Conservation (phyloP, 1,284 basidiomycete genomes). For the Heimioporus retisporus region DNA sequence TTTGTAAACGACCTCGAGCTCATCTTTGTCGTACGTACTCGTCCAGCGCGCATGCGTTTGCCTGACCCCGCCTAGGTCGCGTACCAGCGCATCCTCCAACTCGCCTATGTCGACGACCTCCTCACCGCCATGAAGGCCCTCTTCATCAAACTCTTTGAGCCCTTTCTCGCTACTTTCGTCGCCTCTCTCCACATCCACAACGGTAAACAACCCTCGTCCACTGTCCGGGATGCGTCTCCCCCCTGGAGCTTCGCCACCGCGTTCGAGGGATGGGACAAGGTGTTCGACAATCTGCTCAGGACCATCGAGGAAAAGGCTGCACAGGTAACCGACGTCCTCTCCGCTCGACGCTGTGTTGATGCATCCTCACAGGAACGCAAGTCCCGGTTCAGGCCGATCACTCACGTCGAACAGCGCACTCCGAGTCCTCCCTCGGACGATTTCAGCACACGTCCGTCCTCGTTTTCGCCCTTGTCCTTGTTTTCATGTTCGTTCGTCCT, state of each 20-base stretch:
- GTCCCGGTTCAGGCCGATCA: slow-evolving; percentile 61
- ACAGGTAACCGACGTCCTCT: slow-evolving; percentile 53
- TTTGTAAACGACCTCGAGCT: slow-evolving; percentile 94
- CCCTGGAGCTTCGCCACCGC: slow-evolving; percentile 78
- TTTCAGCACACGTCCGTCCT: slow-evolving; percentile 57
- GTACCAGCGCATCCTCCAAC: slow-evolving; percentile 96
- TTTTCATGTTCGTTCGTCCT: neutral
- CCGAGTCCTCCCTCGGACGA: slow-evolving; percentile 71
- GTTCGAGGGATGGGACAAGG: slow-evolving; percentile 85
- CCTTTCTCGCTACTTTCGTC: slow-evolving; percentile 84
- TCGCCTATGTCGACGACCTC: slow-evolving; percentile 95
- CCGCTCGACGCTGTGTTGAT: slow-evolving; percentile 12
- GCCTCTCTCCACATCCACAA: slow-evolving; percentile 76
- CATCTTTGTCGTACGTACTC: slow-evolving; percentile 87
- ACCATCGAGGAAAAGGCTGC: slow-evolving; percentile 82
- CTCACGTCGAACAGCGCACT: slow-evolving; percentile 50
- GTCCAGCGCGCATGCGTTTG: neutral
- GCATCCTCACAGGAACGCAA: slow-evolving; percentile 67
- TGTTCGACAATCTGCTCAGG: slow-evolving; percentile 84
- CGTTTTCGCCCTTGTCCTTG: neutral
- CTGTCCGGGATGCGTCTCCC: slow-evolving; percentile 48
- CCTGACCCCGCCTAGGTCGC: slow-evolving; percentile 72
- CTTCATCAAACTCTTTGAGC: slow-evolving; percentile 88
- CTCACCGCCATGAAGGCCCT: slow-evolving; percentile 83
- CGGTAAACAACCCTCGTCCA: slow-evolving; percentile 48